Evolutionary conservation across 768 basidiomycete genomes (phyloP), one percentile per base, ranked within the genome.

Genomic region (Paxillus ammoniavirescens): DNA sequence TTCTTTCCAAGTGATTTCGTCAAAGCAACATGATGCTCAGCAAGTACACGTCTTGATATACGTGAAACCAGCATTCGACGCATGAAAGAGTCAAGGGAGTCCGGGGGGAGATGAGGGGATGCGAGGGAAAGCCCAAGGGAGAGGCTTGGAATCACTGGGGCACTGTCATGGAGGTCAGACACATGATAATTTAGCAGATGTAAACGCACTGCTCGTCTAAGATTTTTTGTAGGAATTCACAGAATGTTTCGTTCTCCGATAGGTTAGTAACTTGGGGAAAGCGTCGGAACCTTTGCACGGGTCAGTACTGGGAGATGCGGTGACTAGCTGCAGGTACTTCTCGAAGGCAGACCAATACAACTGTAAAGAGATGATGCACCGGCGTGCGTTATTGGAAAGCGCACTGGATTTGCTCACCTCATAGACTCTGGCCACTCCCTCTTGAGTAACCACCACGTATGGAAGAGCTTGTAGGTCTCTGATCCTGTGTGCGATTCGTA

Each of bases 321-420:
- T 37, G 38, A 60, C 31, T 43, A 18, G 47, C 18, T 9, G 18
- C 12, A 57, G 71, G 31, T 65, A 92, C 90, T 85, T 88, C 63
- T 93, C 89, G 61, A 93, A 93, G 7, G 91, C 90, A 49, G 81
- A 79, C 87, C 89, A 91, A 66, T 94, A 94, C 30, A 93, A 72
- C 91, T 93, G 17, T 40, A 30, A 23, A 18, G 56, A 44, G 28
- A 23, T 12, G 30, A 48, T 54, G 50, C 55, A 47, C 47, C 26
- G 26, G 26, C 23, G 21, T 42, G 33, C 15, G 21, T 17, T 21
- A 53, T 14, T 43, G n/a, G n/a, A 2, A n/a, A 18, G 35, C 12
- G 51, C 7, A 26, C 42, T 33, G 37, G 3, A 37, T 43, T 53
- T 67, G n/a, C 85, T 60, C 50, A 91, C 89, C 73, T 92, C 87